Conservation (phyloP, 2,329 filamentous ascomycete genomes). For the Ceratocystis alfenasii region DNA sequence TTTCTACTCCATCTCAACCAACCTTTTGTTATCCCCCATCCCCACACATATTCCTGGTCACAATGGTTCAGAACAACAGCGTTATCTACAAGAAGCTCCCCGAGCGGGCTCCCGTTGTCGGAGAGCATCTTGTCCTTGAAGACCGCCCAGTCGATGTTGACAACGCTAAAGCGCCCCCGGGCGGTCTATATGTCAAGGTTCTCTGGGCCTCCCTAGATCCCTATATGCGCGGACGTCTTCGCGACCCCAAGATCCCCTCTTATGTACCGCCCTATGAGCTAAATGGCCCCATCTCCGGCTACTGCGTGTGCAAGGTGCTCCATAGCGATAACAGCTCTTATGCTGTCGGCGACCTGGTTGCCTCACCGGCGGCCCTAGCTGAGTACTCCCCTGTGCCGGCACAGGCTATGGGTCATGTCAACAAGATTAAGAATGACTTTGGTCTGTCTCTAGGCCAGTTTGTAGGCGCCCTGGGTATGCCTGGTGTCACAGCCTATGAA, state of each 20-base stretch:
- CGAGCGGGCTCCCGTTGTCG: constrained; percentile 52
- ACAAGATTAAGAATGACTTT: constrained; percentile 56
- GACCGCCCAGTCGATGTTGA: constrained; percentile 54
- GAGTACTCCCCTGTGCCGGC: constrained; percentile 53
- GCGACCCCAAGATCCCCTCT: constrained; percentile 49
- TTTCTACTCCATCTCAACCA: background rate
- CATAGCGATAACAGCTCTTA: constrained; percentile 54
- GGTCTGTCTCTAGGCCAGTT: constrained; percentile 55
- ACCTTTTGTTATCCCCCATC: background rate
- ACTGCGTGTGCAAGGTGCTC: constrained; percentile 54
- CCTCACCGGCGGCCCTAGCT: constrained; percentile 46
- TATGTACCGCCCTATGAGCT: constrained; percentile 43
- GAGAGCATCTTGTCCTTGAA: constrained; percentile 59
- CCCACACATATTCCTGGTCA: background rate
- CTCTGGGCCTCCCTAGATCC: constrained; percentile 71
- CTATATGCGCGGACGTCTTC: constrained; percentile 74
- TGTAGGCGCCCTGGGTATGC: constrained; percentile 52
- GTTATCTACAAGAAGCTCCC: constrained; percentile 63
- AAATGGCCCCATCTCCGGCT: constrained; percentile 52
- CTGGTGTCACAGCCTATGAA: constrained; percentile 59
- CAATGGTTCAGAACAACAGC: constrained; percentile 51
- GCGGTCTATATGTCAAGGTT: constrained; percentile 57
- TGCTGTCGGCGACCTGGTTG: constrained; percentile 54
- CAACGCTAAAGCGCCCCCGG: constrained; percentile 42
- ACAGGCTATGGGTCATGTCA: constrained; percentile 33